These are phyloP conservation scores for Pseudogymnoascus verrucosus DNA, from an alignment of 2,329 filamentous ascomycete genomes.

Conservation along the genomic window DNA sequence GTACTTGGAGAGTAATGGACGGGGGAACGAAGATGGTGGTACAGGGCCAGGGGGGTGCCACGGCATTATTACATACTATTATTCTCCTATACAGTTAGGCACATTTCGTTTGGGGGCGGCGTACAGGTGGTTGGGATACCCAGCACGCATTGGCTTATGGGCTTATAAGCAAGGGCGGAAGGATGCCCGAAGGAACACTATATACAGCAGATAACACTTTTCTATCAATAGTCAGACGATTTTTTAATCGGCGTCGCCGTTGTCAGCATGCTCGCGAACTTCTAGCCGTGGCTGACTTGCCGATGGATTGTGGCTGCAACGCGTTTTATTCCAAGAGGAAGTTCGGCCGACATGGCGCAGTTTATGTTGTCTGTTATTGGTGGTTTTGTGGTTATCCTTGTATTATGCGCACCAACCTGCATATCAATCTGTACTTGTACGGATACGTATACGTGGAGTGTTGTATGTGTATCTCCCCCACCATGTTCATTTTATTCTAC, in stretches of 20 bases:
- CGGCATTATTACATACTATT: conserved; percentile 5
- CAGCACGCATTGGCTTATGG: background rate
- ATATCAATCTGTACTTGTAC: background rate
- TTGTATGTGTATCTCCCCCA: background rate
- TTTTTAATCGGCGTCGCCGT: background rate
- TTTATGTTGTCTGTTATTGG: background rate
- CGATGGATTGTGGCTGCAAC: background rate
- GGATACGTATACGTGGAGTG: background rate
- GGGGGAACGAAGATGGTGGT: background rate
- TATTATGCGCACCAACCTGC: background rate
- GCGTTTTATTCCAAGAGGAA: background rate
- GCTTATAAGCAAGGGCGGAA: background rate
- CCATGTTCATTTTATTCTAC: background rate
- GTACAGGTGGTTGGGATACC: conserved; percentile 1
- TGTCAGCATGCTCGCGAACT: background rate
- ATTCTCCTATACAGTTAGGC: background rate
- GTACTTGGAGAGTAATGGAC: conserved; percentile 17
- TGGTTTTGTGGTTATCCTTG: conserved; percentile 1
- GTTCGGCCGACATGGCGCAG: conserved; percentile 1
- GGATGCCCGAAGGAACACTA: background rate
- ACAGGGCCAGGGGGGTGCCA: background rate
- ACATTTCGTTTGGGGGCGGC: background rate
- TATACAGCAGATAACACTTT: conserved; percentile 3
- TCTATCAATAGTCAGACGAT: background rate
- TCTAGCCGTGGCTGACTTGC: background rate